phyloP scores from a whole-genome alignment of 345 rosid genomes.

The Eucalyptus marginata region DNA sequence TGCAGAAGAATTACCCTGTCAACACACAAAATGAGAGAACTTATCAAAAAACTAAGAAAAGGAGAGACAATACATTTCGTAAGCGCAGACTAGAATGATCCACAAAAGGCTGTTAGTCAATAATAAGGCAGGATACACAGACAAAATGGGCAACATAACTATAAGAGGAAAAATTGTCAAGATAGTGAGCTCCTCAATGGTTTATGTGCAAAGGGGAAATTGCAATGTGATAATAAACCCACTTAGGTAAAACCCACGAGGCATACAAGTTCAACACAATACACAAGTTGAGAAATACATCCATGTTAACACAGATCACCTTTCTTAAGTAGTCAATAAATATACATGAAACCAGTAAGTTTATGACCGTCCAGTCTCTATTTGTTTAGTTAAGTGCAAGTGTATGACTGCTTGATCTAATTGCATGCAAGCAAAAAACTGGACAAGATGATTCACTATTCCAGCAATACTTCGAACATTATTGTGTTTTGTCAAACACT shows the following conservation, averaged over 20 bases:
- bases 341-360: not conserved
- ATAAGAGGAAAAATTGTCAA: not conserved
- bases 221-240: not conserved
- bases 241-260: not conserved
- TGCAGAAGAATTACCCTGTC: conserved; percentile 41
- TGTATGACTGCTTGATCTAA: not conserved
- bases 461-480: not conserved
- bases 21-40: not conserved
- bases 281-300: not conserved
- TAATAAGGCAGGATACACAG: not conserved
- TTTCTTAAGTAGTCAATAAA: not conserved
- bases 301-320: not conserved
- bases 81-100: not conserved
- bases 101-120: not conserved
- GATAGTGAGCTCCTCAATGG: not conserved
- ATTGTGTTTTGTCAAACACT: not conserved
- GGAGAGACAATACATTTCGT: not conserved
- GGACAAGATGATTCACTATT: not conserved
- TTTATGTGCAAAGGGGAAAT: not conserved
- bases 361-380: not conserved
- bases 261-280: not conserved
- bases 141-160: not conserved
- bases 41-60: not conserved
- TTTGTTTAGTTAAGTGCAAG: not conserved
- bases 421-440: not conserved